Evolutionary conservation across 495 filamentous ascomycete genomes (phyloP).

Genomic region (Stereocaulon alpinum): DNA sequence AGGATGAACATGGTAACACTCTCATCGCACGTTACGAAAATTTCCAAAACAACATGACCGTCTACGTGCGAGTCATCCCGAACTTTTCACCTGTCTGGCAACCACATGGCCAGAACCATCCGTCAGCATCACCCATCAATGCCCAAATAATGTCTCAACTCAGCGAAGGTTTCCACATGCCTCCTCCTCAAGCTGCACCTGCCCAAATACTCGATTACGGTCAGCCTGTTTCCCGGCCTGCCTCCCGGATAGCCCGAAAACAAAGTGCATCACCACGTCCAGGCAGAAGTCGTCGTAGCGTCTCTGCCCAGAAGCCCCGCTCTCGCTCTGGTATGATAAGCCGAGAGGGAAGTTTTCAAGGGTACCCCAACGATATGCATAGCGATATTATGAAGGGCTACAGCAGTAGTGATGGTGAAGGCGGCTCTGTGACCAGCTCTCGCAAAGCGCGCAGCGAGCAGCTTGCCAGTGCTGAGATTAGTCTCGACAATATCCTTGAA

Average conservation of each 20-base stretch:
- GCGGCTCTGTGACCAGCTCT: conserved; percentile 57
- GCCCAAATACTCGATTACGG: conserved; percentile 41
- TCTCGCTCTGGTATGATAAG: conserved; percentile 58
- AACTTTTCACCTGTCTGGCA: conserved; percentile 39
- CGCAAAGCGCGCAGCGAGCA: conserved; percentile 67
- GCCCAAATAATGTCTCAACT: conserved; percentile 39
- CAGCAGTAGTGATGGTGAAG: conserved; percentile 71
- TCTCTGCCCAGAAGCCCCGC: conserved; percentile 63
- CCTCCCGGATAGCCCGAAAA: conserved; percentile 56
- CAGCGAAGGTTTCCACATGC: conserved; percentile 49
- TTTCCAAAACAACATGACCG: conserved; percentile 75
- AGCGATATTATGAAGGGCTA: conserved; percentile 59
- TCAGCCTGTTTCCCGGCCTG: conserved; percentile 52
- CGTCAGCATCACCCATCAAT: conserved; percentile 30
- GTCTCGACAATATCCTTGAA: conserved; percentile 94
- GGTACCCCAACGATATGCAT: conserved; percentile 45
- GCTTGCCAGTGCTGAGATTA: conserved; percentile 90
- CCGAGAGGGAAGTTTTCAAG: conserved; percentile 56
- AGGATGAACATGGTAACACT: conserved; percentile 74
- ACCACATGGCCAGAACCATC: conserved; percentile 30
- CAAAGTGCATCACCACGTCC: conserved; percentile 75
- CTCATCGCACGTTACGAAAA: conserved; percentile 95
- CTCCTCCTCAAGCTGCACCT: conserved; percentile 37
- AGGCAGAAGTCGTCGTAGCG: conserved; percentile 65
- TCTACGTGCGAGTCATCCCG: conserved; percentile 74